Conservation (phyloP, 164 flowering plant genomes). For the Pachysandra terminalis region DNA sequence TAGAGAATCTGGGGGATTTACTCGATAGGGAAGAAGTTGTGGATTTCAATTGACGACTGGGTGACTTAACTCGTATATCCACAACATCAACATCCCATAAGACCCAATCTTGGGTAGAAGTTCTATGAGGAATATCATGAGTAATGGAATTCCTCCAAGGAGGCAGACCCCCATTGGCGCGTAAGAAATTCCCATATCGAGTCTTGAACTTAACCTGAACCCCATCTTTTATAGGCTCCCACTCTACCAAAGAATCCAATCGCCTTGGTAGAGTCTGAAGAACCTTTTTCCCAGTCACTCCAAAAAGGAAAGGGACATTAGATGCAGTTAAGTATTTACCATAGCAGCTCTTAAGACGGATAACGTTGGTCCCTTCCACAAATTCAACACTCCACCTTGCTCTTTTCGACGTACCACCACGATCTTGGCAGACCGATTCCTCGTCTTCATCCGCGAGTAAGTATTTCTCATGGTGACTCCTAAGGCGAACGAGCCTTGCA, state of each 20-base stretch:
- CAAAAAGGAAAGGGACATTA: slow-evolving; percentile 24
- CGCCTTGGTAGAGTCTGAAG: slow-evolving; percentile 31
- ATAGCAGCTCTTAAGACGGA: slow-evolving; percentile 42
- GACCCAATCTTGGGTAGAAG: slow-evolving; percentile 43
- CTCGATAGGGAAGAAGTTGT: not conserved
- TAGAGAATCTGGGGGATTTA: slow-evolving; percentile 12
- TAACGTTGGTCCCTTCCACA: slow-evolving; percentile 15
- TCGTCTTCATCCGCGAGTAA: slow-evolving; percentile 81
- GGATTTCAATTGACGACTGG: slow-evolving; percentile 2
- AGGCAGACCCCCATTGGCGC: slow-evolving; percentile 57
- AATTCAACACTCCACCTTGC: slow-evolving; percentile 81
- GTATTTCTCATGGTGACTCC: slow-evolving; percentile 77
- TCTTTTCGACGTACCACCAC: slow-evolving; percentile 52
- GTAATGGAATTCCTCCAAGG: slow-evolving; percentile 62
- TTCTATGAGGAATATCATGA: slow-evolving; percentile 53
- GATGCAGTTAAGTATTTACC: slow-evolving; percentile 46
- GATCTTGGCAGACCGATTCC: slow-evolving; percentile 65
- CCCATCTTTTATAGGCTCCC: slow-evolving; percentile 61
- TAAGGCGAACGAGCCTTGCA: slow-evolving; percentile 77
- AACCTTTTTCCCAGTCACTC: slow-evolving; percentile 43
- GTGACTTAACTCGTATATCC: slow-evolving; percentile 11
- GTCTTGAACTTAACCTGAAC: slow-evolving; percentile 42
- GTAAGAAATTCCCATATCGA: slow-evolving; percentile 38
- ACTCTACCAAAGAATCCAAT: slow-evolving; percentile 43
- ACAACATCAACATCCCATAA: slow-evolving; percentile 50